Base-by-base conservation (phyloP, 208 protist genomes). In the Naegleria fowleri region DNA sequence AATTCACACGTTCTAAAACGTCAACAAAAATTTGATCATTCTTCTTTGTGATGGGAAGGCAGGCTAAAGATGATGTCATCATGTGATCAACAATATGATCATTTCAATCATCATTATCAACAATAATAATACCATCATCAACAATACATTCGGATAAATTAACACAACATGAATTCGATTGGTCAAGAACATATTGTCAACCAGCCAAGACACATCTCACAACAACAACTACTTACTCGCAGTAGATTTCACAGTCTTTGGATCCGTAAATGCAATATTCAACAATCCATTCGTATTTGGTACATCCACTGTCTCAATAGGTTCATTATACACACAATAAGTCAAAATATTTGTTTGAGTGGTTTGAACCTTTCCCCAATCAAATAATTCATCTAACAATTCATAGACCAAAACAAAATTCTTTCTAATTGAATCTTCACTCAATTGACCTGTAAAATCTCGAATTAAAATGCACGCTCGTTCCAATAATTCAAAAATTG, bases 331-430 rank as follows among this genome's bases (percentile, higher is more conserved):
- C 9, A 97, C 93, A 91, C 94, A 97, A 33, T 96, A 94, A 43
- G 94, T 96, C 36, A 98, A 94, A n/a, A 91, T 52, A 48, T 97
- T 95, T 19, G 96, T 96, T 41, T 93, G 93, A 40, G 95, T 94
- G 39, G 94, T 94, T 93, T 98, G 96, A 38, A 94, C 89, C 25
- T 97, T 94, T 38, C 97, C 97, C 83, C 96, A 94, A 91, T 97
- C 96, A 15, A 96, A 90, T 90, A 97, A 94, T 92, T 98, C 97
- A 92, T 98, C 97, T 55, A 98, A 90, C 25, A 98, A 90, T 92
- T 98, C 96, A 93, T 98, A 98, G 36, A 98, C 92, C 16, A 98
- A 92, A 29, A 97, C 92, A 76, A 98, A 97, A 93, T 98, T 98
- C 84, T 93, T 93, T 13, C 95, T 93, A 38, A 98, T 92, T 83